phyloP scores from a whole-genome alignment of 176 grass and related monocot genomes.

The barley (Hordeum vulgare) region DNA sequence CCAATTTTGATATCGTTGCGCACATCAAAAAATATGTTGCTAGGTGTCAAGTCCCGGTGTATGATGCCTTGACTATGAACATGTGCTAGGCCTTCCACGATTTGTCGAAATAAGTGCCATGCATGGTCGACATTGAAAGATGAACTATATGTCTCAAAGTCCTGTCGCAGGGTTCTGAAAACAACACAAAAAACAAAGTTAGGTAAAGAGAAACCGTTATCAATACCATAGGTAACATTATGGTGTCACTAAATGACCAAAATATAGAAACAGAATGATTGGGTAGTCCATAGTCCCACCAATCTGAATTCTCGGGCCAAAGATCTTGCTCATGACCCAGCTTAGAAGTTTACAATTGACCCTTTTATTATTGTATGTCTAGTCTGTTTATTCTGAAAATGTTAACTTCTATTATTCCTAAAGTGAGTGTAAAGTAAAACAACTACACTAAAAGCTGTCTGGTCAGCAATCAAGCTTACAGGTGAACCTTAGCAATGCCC shows the following conservation, averaged over 20 bases:
- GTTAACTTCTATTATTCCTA: background rate
- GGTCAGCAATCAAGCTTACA: background rate
- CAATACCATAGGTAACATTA: background rate
- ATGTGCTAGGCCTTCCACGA: slow-evolving; percentile 94
- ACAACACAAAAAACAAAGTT: background rate
- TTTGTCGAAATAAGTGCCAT: slow-evolving; percentile 95
- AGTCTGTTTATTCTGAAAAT: background rate
- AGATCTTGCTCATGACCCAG: background rate
- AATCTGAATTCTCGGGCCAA: slow-evolving; percentile 11
- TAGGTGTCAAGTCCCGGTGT: slow-evolving; percentile 93
- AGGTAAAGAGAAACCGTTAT: background rate
- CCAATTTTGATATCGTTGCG: slow-evolving; percentile 90
- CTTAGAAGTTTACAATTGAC: background rate
- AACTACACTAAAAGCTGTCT: background rate
- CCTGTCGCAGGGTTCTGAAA: slow-evolving; percentile 76
- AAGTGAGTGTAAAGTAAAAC: background rate
- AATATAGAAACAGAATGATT: background rate
- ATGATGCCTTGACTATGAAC: slow-evolving; percentile 99
- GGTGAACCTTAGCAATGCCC: background rate
- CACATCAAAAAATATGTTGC: slow-evolving; percentile 98
- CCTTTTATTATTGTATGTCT: background rate
- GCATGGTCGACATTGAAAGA: slow-evolving; percentile 70
- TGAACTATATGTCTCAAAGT: slow-evolving; percentile 74
- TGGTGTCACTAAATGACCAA: background rate
- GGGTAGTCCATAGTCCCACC: background rate